Base-by-base conservation (phyloP, 176 grass and related monocot genomes). In the Oropetium thomaeum region DNA sequence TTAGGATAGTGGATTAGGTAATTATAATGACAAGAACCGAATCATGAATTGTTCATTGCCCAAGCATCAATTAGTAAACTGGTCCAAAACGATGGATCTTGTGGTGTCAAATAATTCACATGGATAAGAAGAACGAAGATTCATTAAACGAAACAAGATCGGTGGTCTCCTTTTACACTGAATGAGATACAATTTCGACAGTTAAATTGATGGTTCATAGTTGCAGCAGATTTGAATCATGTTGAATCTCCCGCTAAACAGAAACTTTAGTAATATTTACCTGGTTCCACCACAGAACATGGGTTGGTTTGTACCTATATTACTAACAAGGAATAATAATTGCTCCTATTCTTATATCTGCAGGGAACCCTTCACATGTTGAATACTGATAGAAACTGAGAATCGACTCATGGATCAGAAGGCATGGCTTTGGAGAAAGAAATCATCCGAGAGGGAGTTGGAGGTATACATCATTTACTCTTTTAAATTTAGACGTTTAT, bases 371-470 rank as follows among this genome's bases (percentile, higher is more conserved):
- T 32, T n/a, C 13, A 26, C 35, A 16, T 37, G 3, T 10, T 42
- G 25, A 27, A 35, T 73, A 78, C 70, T 54, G 4, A 28, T 68
- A 52, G 63, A 54, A 53, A 74, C 27, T 42, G 7, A 79, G 16
- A 29, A 55, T 79, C 15, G 5, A 53, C 10, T 39, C 6, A 98
- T 98, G 96, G 96, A 98, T 67, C 87, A 79, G 32, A 98, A 98
- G 82, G 72, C 89, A 83, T 98, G 96, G 96, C 72, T 83, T 76
- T 98, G 96, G 96, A 98, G 84, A 88, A 91, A 86, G 67, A 98
- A 84, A 69, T 70, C 91, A 53, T 82, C 89, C 17, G 70, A 66
- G 10, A 78, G 80, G 58, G 79, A 87, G 58, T 76, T 69, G 2
- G 75, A 82, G 83, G 82, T 84, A n/a, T n/a, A 87, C 44, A 51